Base-by-base conservation (phyloP, 495 filamentous ascomycete genomes). In the Aspergillus sparsus region DNA sequence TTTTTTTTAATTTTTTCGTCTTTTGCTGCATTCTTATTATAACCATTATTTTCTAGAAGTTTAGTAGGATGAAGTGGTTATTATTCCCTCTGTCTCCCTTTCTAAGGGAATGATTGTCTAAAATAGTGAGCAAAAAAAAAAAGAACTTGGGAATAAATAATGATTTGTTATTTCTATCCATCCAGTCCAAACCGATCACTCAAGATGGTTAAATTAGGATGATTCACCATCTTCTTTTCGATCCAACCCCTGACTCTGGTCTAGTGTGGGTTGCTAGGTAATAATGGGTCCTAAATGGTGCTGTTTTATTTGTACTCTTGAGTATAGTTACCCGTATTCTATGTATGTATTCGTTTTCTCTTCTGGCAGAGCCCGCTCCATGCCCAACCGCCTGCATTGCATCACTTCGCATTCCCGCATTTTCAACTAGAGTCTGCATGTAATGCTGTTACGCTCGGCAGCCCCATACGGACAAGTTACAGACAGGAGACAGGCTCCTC, bases 401-500 rank as follows among this genome's bases (percentile, higher is more conserved):
- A 32, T 12, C 12, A 32, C 49, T 12, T 31, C 21, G 41, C 33
- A 15, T 9, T 41, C 11, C 10, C 7, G 7, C 37, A 10, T 33
- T 56, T 16, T 41, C 37, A 3, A 7, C 16, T 2, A 27, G 21
- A 36, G 35, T 42, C 57, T 60, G 33, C 52, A 54, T 31, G 57
- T 45, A 60, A 53, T 35, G 15, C 39, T 9, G 13, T 36, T 34
- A 60, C 34, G 7, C 7, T 34, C 49, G 9, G 6, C 4, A 13
- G 12, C 13, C 21, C 5, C 49, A 33, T 51, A 51, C 49, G 5
- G 7, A 4, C 10, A 7, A 11, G 21, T 33, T 51, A 51, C 49
- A 32, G 49, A 51, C 21, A 34, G 21, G 49, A 39, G 42, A 49
- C 52, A 60, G 49, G 16, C 36, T 60, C 57, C 32, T 59, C 57